phyloP scores from a whole-genome alignment of 1,139 yeast species.

The Schwanniomyces etchellsii region DNA sequence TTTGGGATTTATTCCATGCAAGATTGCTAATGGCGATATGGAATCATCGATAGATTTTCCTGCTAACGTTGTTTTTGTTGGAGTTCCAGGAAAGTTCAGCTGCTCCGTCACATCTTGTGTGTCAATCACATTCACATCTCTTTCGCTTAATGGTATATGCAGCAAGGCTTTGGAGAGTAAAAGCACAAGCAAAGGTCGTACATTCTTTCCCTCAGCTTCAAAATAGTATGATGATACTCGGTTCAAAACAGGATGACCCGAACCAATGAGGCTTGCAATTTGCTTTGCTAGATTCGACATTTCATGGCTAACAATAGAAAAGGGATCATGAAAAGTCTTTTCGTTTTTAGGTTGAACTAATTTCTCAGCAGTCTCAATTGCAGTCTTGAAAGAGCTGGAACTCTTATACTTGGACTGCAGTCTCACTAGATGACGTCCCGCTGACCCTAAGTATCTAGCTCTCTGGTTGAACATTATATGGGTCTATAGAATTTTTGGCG shows the following conservation, averaged over 20 bases:
- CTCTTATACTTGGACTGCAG: constrained; percentile 1
- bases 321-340: constrained; percentile 63
- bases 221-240: constrained; percentile 89
- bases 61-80: constrained; percentile 41
- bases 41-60: constrained; percentile 53
- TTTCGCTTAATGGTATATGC: constrained; percentile 64
- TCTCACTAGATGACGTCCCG: constrained; percentile 2
- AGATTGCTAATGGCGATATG: constrained; percentile 73
- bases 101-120: constrained; percentile 60
- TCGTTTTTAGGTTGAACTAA: constrained; percentile 67
- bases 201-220: constrained; percentile 93
- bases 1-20: constrained; percentile 85
- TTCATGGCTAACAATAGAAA: constrained; percentile 88
- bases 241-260: constrained; percentile 89
- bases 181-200: constrained; percentile 85
- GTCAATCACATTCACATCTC: constrained; percentile 62
- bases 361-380: constrained; percentile 73
- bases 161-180: constrained; percentile 77
- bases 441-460: no score
- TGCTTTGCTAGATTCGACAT: constrained; percentile 87
- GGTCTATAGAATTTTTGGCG: no score
- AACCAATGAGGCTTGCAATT: constrained; percentile 80
- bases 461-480: no score
- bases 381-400: constrained; percentile 38
- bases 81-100: constrained; percentile 51